These are phyloP conservation scores for Bruguiera sexangula DNA, from an alignment of 345 rosid genomes.

Conservation along the genomic window DNA sequence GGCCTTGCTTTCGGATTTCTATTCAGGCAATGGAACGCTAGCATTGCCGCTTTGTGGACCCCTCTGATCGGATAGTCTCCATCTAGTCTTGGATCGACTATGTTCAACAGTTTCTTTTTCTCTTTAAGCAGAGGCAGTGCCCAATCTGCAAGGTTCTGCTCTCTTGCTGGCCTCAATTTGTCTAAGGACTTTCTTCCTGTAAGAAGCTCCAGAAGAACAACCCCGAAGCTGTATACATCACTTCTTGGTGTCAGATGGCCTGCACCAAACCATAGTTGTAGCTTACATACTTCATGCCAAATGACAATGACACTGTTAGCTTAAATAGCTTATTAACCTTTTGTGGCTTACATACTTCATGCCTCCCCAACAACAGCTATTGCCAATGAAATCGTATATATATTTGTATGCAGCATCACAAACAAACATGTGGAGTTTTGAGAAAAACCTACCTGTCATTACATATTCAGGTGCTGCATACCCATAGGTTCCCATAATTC, in stretches of 20 bases:
- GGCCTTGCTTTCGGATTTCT: conserved; percentile 93
- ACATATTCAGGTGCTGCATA: conserved; percentile 98
- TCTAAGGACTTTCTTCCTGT: conserved; percentile 85
- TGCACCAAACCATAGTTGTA: conserved; percentile 20
- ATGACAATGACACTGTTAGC: too few species aligned
- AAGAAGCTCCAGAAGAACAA: conserved; percentile 72
- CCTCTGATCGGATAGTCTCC: conserved; percentile 77
- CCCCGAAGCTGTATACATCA: conserved; percentile 87
- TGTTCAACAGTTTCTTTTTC: conserved; percentile 73
- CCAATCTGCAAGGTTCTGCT: conserved; percentile 91
- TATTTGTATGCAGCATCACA: too few species aligned
- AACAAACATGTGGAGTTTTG: not conserved
- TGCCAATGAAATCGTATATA: too few species aligned
- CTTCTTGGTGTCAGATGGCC: conserved; percentile 86
- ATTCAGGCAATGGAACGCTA: conserved; percentile 94
- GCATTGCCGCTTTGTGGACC: conserved; percentile 85
- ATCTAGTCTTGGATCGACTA: conserved; percentile 68
- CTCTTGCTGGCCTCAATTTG: conserved; percentile 76
- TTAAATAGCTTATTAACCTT: too few species aligned
- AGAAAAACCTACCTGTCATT: conserved; percentile 65
- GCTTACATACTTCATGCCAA: too few species aligned
- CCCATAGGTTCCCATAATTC: conserved; percentile 99
- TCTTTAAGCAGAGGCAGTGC: conserved; percentile 84
- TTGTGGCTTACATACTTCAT: too few species aligned
- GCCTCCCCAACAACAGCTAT: not conserved